phyloP scores from a whole-genome alignment of 768 basidiomycete genomes.

The Phallus indusiatus region DNA sequence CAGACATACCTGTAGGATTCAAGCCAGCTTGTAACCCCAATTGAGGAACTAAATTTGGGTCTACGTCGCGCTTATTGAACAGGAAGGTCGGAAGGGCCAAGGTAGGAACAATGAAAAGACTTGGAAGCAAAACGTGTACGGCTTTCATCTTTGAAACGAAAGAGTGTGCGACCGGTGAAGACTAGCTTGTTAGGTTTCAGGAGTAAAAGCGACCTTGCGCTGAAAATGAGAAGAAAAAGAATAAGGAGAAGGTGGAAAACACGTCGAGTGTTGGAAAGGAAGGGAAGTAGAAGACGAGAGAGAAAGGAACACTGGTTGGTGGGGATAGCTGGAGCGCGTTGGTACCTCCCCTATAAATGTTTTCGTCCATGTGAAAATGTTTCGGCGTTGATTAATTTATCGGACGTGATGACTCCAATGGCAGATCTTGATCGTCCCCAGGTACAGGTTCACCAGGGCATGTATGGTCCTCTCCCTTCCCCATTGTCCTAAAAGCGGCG shows the following conservation, averaged over 20 bases:
- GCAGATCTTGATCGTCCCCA: no score
- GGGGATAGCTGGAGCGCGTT: not conserved
- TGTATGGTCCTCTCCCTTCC: no score
- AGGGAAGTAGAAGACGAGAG: not conserved
- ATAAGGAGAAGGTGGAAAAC: not conserved
- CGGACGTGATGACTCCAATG: no score
- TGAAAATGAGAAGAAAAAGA: not conserved
- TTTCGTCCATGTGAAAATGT: no score
- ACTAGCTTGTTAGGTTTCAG: not conserved
- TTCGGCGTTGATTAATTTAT: no score
- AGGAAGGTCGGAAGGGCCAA: not conserved
- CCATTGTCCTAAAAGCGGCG: no score
- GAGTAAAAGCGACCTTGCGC: not conserved
- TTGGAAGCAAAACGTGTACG: not conserved
- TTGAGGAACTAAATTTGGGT: slow-evolving; percentile 43
- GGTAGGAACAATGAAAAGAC: not conserved
- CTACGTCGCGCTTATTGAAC: slow-evolving; percentile 31
- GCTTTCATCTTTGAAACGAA: not conserved
- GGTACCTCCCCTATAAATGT: no score
- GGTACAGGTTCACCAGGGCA: no score
- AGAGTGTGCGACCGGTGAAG: no score
- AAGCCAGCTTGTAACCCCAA: slow-evolving; percentile 47
- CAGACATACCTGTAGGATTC: slow-evolving; percentile 46
- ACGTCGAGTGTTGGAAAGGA: not conserved
- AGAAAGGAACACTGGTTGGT: not conserved